Evolutionary conservation across 495 filamentous ascomycete genomes (phyloP).

Genomic region (Neurospora sp.): DNA sequence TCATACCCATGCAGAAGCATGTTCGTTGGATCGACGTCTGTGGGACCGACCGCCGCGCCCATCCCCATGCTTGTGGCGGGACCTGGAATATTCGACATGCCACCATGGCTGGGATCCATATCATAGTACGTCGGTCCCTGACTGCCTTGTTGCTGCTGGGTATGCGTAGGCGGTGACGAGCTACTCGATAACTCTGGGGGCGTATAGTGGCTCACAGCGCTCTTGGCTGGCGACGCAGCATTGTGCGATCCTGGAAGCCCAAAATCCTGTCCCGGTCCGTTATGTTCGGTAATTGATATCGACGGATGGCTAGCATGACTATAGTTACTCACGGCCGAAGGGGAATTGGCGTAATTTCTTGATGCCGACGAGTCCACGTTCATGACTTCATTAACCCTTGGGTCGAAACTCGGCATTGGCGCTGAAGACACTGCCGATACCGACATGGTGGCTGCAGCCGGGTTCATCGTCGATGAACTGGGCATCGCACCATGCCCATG

Average conservation of each 20-base stretch:
- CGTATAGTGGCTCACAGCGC: slow-evolving; percentile 22
- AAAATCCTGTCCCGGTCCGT: neutral
- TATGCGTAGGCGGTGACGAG: slow-evolving; percentile 31
- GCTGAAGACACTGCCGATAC: slow-evolving; percentile 25
- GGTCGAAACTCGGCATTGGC: slow-evolving; percentile 26
- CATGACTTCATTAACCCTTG: slow-evolving; percentile 24
- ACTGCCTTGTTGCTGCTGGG: slow-evolving; percentile 1
- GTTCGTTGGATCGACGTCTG: slow-evolving; percentile 25
- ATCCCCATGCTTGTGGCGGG: slow-evolving; percentile 16
- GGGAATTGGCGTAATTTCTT: slow-evolving; percentile 11
- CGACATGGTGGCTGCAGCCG: slow-evolving; percentile 12
- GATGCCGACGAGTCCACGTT: slow-evolving; percentile 23
- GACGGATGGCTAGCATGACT: slow-evolving; percentile 16
- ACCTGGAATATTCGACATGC: slow-evolving; percentile 12
- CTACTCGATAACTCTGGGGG: slow-evolving; percentile 32
- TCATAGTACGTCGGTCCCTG: neutral
- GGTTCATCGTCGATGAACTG: slow-evolving; percentile 26
- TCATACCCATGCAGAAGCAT: slow-evolving; percentile 36
- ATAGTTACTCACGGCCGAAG: slow-evolving; percentile 25
- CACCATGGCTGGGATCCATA: neutral
- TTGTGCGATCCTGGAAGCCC: slow-evolving; percentile 9
- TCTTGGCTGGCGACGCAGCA: slow-evolving; percentile 38
- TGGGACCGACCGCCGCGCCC: slow-evolving; percentile 20
- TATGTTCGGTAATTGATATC: slow-evolving; percentile 8
- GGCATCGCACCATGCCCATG: slow-evolving; percentile 5